These are phyloP conservation scores for Sarcodon aspratus DNA, from an alignment of 768 basidiomycete genomes.

Conservation along the genomic window DNA sequence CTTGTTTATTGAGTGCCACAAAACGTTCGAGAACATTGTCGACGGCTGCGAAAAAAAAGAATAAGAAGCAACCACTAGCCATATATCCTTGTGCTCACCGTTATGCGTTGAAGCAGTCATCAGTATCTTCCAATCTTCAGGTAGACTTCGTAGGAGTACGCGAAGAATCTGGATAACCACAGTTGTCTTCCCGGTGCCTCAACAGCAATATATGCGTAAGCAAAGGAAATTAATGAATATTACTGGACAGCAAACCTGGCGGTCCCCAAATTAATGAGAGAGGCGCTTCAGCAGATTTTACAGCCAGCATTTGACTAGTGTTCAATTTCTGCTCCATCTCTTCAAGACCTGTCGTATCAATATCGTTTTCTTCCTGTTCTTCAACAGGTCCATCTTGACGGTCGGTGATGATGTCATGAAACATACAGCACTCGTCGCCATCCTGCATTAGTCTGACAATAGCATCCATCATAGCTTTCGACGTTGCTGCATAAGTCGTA, in stretches of 20 bases:
- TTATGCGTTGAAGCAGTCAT: constrained; percentile 70
- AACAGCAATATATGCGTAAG: neutral
- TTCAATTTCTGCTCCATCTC: constrained; percentile 26
- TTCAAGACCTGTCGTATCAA: constrained; percentile 5
- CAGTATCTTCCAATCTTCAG: constrained; percentile 34
- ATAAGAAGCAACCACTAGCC: neutral
- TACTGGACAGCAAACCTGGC: constrained; percentile 30
- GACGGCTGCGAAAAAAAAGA: constrained; percentile 43
- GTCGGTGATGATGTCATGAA: constrained; percentile 32
- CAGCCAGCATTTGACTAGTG: constrained; percentile 40
- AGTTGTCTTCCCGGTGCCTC: constrained; percentile 65
- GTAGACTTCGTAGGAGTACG: constrained; percentile 22
- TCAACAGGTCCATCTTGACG: too few species aligned
- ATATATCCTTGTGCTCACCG: constrained; percentile 29
- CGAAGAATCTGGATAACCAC: constrained; percentile 53
- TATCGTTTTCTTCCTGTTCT: constrained; percentile 6
- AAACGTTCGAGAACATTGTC: constrained; percentile 64
- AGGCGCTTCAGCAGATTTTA: constrained; percentile 29
- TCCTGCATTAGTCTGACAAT: constrained; percentile 34
- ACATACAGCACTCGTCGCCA: constrained; percentile 32
- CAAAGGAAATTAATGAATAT: neutral
- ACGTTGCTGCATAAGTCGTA: constrained; percentile 31
- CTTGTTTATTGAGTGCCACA: constrained; percentile 30
- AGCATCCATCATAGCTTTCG: constrained; percentile 57
- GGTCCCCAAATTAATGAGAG: constrained; percentile 62